Conservation (phyloP, 257 asterid genomes). For the Przewalskia tangutica region DNA sequence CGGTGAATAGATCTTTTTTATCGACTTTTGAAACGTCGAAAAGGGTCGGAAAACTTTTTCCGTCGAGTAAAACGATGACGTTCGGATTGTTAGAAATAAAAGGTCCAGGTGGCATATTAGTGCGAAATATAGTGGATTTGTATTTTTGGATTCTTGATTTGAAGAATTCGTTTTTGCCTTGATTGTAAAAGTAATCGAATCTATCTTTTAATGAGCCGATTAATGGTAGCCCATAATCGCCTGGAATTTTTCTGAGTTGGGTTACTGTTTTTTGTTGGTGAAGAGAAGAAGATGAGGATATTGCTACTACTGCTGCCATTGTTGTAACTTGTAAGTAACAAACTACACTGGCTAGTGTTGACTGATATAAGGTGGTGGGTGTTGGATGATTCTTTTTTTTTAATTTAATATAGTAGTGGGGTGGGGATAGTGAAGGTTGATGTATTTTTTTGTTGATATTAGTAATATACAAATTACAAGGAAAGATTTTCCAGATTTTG, state of each 20-base stretch:
- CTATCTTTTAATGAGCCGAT: slow-evolving; percentile 46
- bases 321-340: too few species aligned
- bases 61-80: slow-evolving; percentile 21
- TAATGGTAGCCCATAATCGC: slow-evolving; percentile 33
- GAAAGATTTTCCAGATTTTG: too few species aligned
- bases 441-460: too few species aligned
- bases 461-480: too few species aligned
- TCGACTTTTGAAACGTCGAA: slow-evolving; percentile 25
- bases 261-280: background rate
- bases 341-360: background rate
- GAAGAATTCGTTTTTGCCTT: slow-evolving; percentile 41
- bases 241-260: slow-evolving; percentile 30
- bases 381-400: too few species aligned
- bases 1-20: slow-evolving; percentile 17
- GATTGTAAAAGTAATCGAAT: slow-evolving; percentile 30
- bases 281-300: background rate
- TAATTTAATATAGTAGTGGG: too few species aligned
- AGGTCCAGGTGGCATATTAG: slow-evolving; percentile 69
- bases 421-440: too few species aligned
- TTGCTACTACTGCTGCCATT: background rate
- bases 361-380: too few species aligned
- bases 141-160: slow-evolving; percentile 24
- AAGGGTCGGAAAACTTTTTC: slow-evolving; percentile 20
- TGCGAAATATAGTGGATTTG: slow-evolving; percentile 43
- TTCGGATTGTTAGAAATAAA: slow-evolving; percentile 29